These are phyloP conservation scores for Mycena galopus DNA, from an alignment of 768 basidiomycete genomes.

Conservation along the genomic window DNA sequence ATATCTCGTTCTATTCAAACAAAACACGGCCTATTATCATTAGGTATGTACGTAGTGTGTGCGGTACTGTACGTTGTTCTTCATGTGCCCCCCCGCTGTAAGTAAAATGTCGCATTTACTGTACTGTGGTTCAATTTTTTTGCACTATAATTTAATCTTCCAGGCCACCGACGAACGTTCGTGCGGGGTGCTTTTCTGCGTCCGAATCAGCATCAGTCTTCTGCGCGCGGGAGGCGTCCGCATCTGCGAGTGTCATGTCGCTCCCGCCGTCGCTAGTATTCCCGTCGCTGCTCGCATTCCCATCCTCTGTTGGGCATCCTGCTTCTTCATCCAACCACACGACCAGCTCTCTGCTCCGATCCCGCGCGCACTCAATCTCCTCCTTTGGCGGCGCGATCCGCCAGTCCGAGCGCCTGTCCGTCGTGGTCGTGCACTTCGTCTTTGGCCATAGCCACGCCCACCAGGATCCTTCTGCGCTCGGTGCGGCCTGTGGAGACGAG, in stretches of 20 bases:
- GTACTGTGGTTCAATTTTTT: too few species aligned
- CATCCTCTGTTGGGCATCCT: background rate
- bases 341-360: background rate
- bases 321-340: background rate
- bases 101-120: background rate
- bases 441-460: background rate
- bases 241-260: constrained; percentile 19
- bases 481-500: background rate
- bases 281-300: too few species aligned
- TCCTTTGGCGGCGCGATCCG: constrained; percentile 21
- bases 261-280: constrained; percentile 15
- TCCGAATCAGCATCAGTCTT: background rate
- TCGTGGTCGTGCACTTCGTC: background rate
- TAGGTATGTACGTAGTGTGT: too few species aligned
- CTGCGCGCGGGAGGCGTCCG: too few species aligned
- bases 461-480: background rate
- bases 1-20: too few species aligned
- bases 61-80: background rate
- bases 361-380: background rate
- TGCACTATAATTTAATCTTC: background rate
- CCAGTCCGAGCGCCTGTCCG: constrained; percentile 18
- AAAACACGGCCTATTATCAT: background rate
- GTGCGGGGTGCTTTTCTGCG: constrained; percentile 13
- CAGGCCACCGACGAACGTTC: background rate
- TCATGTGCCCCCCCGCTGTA: background rate